These are phyloP conservation scores for Citrus australasica DNA, from an alignment of 345 rosid genomes.

Conservation along the genomic window DNA sequence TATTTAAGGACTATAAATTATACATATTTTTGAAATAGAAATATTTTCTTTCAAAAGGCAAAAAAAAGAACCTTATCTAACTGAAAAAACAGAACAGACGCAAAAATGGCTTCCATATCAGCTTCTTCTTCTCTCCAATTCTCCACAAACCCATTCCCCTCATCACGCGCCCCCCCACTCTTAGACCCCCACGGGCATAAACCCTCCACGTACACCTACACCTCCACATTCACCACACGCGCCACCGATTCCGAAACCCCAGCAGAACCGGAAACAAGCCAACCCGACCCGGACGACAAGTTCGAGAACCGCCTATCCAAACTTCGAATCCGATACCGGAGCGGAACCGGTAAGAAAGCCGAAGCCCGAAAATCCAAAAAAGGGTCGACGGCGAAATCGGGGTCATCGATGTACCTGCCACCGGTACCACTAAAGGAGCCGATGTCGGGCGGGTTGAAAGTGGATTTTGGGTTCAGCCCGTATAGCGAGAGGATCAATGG, in stretches of 20 bases:
- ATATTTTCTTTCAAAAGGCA: too few species aligned
- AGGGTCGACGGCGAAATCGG: constrained; percentile 24
- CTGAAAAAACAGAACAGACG: background rate
- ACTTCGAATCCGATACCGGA: constrained; percentile 61
- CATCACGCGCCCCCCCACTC: constrained; percentile 12
- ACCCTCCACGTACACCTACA: constrained; percentile 11
- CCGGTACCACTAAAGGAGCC: constrained; percentile 74
- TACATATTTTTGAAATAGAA: background rate
- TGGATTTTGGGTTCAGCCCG: constrained; percentile 74
- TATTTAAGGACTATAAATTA: background rate
- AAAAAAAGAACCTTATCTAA: constrained; percentile 18
- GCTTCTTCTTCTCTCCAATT: constrained; percentile 35
- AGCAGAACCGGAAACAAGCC: constrained; percentile 11
- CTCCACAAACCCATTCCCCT: constrained; percentile 26
- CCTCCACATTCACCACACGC: constrained; percentile 27
- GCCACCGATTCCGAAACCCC: constrained; percentile 51
- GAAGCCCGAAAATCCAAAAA: constrained; percentile 68
- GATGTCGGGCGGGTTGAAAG: constrained; percentile 62
- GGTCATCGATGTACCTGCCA: constrained; percentile 54
- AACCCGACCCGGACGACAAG: constrained; percentile 36
- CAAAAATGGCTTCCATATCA: constrained; percentile 38
- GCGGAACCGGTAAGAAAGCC: constrained; percentile 85
- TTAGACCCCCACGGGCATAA: constrained; percentile 14
- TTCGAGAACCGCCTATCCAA: constrained; percentile 75
- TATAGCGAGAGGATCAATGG: constrained; percentile 78